Evolutionary conservation across 345 rosid genomes (phyloP), one percentile per base, ranked within the genome.

Genomic region (Fremontodendron californicum): DNA sequence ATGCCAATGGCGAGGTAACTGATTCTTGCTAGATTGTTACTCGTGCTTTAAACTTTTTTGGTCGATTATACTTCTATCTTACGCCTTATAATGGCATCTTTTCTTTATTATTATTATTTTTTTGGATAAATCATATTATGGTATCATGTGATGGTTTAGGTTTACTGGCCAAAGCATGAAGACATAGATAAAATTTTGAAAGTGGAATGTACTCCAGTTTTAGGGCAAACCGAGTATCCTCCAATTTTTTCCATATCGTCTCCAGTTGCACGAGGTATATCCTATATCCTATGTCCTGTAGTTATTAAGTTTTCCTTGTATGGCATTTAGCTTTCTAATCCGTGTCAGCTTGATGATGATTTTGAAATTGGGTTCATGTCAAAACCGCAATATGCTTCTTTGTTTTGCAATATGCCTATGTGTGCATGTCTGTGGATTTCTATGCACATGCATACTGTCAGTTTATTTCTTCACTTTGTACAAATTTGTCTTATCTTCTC

Each of bases 111-210:
- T 10, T 27, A 15, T 78, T 51, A 25, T 31, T 6, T 37, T 31
- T 39, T 45, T 70, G 61, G 45, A 42, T 66, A 8, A 73, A 45
- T 77, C 55, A 64, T 70, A 23, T 57, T 25, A 60, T 68, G 54
- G 60, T 76, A 33, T 64, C 57, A 21, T 77, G 31, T 82, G 27
- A 57, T 87, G 86, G 70, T 33, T 23, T 84, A 95, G 99, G 96
- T 88, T 65, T 95, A 88, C 83, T 92, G 96, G 98, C 98, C 99
- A 77, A 93, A 89, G 87, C 91, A 81, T 82, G 97, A 82, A 83
- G 96, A 95, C 79, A 87, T 95, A 77, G 86, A 81, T 75, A 93
- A 86, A 85, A 79, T 93, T 83, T 84, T 95, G 55, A 95, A 92
- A 83, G 94, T 90, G 73, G 92, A 89, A 81, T 95, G 99, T 77